Evolutionary conservation across 495 filamentous ascomycete genomes (phyloP).

Genomic region (Hypoxylon lienhwacheense): DNA sequence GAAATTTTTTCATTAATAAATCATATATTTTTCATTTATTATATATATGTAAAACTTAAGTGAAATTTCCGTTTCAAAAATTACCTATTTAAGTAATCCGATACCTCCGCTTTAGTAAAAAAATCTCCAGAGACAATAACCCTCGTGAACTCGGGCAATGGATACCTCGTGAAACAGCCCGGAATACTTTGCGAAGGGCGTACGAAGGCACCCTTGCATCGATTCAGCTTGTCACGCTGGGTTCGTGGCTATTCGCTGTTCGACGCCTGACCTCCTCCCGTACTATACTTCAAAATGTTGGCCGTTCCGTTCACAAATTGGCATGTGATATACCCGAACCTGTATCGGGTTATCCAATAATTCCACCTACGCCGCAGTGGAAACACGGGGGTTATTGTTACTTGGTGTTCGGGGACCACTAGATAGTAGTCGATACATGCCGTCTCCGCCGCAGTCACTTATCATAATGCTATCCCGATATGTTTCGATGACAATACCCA

Average conservation of each 20-base stretch:
- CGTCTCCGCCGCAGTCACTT: not conserved
- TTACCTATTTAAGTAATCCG: too few relatives aligned
- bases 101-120: too few relatives aligned
- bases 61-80: too few relatives aligned
- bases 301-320: too few relatives aligned
- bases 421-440: not conserved
- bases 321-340: not conserved
- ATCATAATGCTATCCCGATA: not conserved
- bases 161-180: not conserved
- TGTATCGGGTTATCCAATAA: not conserved
- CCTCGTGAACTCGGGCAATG: too few relatives aligned
- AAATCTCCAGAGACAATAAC: too few relatives aligned
- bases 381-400: not conserved
- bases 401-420: not conserved
- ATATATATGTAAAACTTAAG: too few relatives aligned
- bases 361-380: not conserved
- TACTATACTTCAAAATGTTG: too few relatives aligned
- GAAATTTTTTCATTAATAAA: too few relatives aligned
- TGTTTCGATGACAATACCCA: not conserved
- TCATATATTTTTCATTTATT: too few relatives aligned
- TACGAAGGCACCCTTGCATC: not conserved
- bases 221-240: not conserved
- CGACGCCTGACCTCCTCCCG: too few relatives aligned
- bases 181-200: constrained; percentile 1
- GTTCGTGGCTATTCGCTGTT: too few relatives aligned